These are phyloP conservation scores for Saccharomycopsis malanga DNA, from an alignment of 805 yeast genomes.

Conservation along the genomic window DNA sequence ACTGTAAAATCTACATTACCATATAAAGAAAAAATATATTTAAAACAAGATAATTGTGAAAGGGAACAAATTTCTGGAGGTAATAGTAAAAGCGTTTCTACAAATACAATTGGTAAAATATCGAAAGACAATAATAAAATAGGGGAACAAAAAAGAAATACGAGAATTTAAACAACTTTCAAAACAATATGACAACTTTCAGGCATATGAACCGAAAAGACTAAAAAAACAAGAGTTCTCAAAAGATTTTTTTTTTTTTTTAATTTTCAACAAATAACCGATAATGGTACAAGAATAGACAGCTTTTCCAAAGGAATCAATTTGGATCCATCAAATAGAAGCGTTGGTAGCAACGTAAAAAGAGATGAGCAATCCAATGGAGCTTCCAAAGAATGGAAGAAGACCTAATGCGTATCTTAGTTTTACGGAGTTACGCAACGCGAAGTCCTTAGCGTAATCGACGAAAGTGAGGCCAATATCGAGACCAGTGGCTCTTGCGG, in stretches of 20 bases:
- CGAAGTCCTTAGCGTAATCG: slow-evolving; percentile 20
- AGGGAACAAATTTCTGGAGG: too few relatives aligned
- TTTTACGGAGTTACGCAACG: slow-evolving; percentile 23
- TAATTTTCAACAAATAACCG: too few relatives aligned
- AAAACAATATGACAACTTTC: neutral
- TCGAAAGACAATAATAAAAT: neutral
- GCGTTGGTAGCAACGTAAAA: slow-evolving; percentile 30
- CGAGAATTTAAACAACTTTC: neutral
- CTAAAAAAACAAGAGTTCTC: too few relatives aligned
- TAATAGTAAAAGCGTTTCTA: too few relatives aligned
- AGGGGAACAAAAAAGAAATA: neutral
- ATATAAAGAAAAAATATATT: too few relatives aligned
- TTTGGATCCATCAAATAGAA: neutral
- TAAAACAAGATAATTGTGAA: too few relatives aligned
- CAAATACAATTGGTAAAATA: neutral
- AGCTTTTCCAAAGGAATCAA: too few relatives aligned
- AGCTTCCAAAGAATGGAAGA: slow-evolving; percentile 29
- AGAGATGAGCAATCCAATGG: slow-evolving; percentile 30
- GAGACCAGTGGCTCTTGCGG: slow-evolving; percentile 24
- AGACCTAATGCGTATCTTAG: slow-evolving; percentile 30
- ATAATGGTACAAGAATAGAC: too few relatives aligned
- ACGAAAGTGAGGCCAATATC: slow-evolving; percentile 9
- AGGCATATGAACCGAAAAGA: too few relatives aligned
- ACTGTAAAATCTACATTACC: too few relatives aligned
- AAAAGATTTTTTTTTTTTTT: too few relatives aligned